Evolutionary conservation across 2,329 filamentous ascomycete species (phyloP).

Genomic region (Stenocarpella maydis): DNA sequence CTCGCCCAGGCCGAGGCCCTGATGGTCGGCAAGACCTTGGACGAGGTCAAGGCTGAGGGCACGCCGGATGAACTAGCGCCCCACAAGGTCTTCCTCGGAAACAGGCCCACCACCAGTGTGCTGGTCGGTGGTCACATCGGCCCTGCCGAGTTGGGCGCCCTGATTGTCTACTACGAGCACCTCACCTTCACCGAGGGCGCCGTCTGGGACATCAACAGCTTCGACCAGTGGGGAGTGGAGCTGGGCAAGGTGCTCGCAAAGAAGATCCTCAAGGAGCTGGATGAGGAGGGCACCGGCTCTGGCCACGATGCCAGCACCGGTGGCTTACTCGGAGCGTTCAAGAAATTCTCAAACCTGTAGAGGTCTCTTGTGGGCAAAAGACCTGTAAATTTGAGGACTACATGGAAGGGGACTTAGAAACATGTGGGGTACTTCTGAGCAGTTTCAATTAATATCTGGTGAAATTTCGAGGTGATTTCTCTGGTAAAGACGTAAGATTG

Average conservation of each 20-base stretch:
- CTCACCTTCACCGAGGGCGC: slow-evolving; percentile 97
- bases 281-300: slow-evolving; percentile 73
- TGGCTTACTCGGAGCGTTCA: slow-evolving; percentile 90
- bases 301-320: slow-evolving; percentile 89
- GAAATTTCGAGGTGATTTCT: not conserved
- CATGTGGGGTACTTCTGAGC: not conserved
- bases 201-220: slow-evolving; percentile 99
- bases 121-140: slow-evolving; percentile 91
- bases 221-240: slow-evolving; percentile 99
- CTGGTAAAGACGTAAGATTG: not conserved
- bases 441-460: not conserved
- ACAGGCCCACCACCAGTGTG: slow-evolving; percentile 95
- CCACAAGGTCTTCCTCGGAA: slow-evolving; percentile 99
- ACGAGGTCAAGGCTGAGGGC: slow-evolving; percentile 80
- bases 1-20: slow-evolving; percentile 88
- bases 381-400: not conserved
- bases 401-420: not conserved
- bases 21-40: slow-evolving; percentile 88
- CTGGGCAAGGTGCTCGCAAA: slow-evolving; percentile 95
- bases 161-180: slow-evolving; percentile 99
- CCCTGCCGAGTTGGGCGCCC: slow-evolving; percentile 87
- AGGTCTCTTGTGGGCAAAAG: not conserved
- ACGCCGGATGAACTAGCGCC: slow-evolving; percentile 79
- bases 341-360: slow-evolving; percentile 70
- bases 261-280: slow-evolving; percentile 87